phyloP scores from a whole-genome alignment of 192 early-diverging fungal genomes.

The Kappamyces sp. region DNA sequence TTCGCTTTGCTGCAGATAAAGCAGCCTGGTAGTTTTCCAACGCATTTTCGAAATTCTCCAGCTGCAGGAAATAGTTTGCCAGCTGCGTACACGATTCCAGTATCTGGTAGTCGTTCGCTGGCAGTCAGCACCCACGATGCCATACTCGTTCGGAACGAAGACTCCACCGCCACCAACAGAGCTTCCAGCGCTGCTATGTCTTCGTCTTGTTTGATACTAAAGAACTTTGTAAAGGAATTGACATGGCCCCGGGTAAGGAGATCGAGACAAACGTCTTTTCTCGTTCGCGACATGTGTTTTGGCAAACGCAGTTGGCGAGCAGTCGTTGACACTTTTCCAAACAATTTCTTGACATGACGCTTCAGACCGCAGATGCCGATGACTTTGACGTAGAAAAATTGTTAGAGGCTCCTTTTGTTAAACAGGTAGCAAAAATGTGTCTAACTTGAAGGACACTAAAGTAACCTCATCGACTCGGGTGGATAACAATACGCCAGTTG shows the following conservation, averaged over 20 bases:
- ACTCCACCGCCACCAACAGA: conserved; percentile 34
- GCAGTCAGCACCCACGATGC: neutral
- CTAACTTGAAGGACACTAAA: too few species aligned
- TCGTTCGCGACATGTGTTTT: too few species aligned
- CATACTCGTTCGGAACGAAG: conserved; percentile 18
- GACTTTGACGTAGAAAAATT: conserved; percentile 37
- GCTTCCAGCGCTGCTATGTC: conserved; percentile 18
- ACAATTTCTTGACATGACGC: too few species aligned
- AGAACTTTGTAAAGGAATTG: conserved; percentile 37
- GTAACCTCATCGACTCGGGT: too few species aligned
- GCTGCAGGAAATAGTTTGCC: conserved; percentile 27
- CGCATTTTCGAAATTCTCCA: conserved; percentile 19
- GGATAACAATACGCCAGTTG: too few species aligned
- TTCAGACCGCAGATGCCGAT: neutral
- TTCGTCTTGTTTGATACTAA: neutral
- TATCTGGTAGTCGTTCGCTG: conserved; percentile 16
- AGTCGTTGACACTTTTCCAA: too few species aligned
- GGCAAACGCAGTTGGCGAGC: too few species aligned
- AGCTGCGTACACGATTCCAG: conserved; percentile 34
- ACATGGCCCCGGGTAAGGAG: conserved; percentile 36
- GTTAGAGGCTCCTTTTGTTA: conserved; percentile 42
- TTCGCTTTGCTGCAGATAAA: conserved; percentile 20
- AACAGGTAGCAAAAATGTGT: conserved; percentile 18
- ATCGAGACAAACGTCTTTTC: conserved; percentile 33
- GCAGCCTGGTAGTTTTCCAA: conserved; percentile 30